Conservation (phyloP, 192 early-diverging fungal genomes). For the Backusella sp. region DNA sequence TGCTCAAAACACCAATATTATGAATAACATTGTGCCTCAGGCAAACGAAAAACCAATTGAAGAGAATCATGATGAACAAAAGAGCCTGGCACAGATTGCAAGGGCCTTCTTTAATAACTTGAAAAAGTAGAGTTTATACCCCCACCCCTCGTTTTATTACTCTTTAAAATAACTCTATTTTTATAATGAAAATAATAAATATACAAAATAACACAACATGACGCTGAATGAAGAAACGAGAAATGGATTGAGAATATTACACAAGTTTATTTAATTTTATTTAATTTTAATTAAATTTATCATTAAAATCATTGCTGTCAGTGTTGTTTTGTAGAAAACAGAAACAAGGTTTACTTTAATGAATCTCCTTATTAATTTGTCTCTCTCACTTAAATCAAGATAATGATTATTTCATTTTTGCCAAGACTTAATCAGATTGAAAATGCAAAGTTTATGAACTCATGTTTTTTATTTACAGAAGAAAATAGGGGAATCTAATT, state of each 20-base stretch:
- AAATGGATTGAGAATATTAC: neutral
- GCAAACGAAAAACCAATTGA: neutral
- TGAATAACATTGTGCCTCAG: neutral
- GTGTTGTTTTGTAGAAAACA: neutral
- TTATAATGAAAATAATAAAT: neutral
- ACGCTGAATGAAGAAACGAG: neutral
- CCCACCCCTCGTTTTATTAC: neutral
- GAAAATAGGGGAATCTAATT: neutral
- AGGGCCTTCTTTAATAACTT: constrained; percentile 3
- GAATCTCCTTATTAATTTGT: neutral
- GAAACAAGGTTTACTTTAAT: neutral
- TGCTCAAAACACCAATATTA: neutral
- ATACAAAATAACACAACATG: neutral
- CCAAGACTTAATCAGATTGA: neutral
- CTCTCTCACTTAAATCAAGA: too few relatives aligned
- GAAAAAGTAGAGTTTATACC: neutral
- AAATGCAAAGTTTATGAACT: neutral
- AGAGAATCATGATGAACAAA: neutral
- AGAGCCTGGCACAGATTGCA: constrained; percentile 12
- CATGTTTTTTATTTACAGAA: neutral
- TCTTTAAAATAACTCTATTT: neutral
- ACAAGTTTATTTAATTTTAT: neutral
- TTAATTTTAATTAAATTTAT: neutral
- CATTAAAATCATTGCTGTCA: neutral
- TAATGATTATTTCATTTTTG: neutral